Evolutionary conservation across 2,329 filamentous ascomycete genomes (phyloP), one percentile per base, ranked within the genome.

Genomic region (Botrytis squamosa): DNA sequence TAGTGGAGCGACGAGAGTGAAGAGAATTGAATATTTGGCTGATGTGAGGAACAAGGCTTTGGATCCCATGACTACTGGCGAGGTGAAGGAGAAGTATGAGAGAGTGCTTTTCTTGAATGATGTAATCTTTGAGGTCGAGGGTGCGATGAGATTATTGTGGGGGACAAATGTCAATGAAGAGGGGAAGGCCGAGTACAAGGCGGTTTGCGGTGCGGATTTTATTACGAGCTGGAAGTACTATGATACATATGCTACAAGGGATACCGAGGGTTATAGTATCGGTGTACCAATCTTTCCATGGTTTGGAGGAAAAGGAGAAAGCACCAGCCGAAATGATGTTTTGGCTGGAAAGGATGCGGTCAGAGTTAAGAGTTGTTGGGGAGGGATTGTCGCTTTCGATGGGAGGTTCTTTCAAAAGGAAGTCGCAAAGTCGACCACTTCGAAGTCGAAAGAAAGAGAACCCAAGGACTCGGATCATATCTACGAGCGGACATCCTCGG

Each of bases 311-410:
- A 84, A 83, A 1, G 88, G 88, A 1, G 81, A 86, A 22, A 88
- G 84, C 0, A 82, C 83, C n/a, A 89, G 86, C 55, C 85, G 91
- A 63, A 84, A 85, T 7, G 91, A 92, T 79, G 89, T 93, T 29
- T 81, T 92, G 2, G 83, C 83, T 0, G 87, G 89, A 72, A 86
- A 81, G 55, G 89, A 91, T 76, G 88, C 91, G 0, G 91, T 94
- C 1, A 87, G 89, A 14, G 92, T 94, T 1, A 88, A 87, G 77
- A 90, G 90, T 76, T 94, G 92, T 82, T 94, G 92, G 92, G 91
- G 91, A 70, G 92, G 92, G 36, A 93, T 94, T 88, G 90, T 89
- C 3, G 88, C 88, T 3, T 90, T 90, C 81, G 86, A 91, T 79
- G 89, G 88, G 1, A 82, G 83, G 65, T 89, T 87, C 81, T 88